Evolutionary conservation across 1,284 basidiomycete genomes (phyloP).

Genomic region (Gymnopus androsaceus): DNA sequence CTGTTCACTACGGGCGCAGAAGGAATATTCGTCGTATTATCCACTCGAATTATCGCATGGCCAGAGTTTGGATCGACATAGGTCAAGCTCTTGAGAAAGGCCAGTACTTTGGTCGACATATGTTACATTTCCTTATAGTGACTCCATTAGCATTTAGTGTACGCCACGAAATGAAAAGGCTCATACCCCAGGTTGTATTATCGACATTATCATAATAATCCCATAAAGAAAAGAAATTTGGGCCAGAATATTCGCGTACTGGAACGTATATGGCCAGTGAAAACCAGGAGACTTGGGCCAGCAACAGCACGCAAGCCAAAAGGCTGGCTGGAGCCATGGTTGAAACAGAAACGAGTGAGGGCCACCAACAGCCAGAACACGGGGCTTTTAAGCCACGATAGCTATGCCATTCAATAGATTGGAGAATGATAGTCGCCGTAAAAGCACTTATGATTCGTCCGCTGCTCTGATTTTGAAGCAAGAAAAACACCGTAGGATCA

Average conservation of each 20-base stretch:
- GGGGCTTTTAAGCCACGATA: too few relatives aligned
- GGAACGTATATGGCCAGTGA: conserved; percentile 40
- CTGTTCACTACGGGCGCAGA: conserved; percentile 47
- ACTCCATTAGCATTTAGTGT: neutral
- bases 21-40: conserved; percentile 39
- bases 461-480: too few relatives aligned
- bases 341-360: too few relatives aligned
- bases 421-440: too few relatives aligned
- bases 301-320: too few relatives aligned
- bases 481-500: too few relatives aligned
- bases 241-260: conserved; percentile 51
- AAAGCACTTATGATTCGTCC: too few relatives aligned
- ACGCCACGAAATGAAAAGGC: neutral
- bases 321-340: too few relatives aligned
- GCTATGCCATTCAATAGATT: too few relatives aligned
- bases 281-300: neutral
- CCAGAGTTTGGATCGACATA: conserved; percentile 43
- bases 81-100: conserved; percentile 37
- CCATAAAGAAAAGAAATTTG: conserved; percentile 61
- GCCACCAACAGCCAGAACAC: too few relatives aligned
- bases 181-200: conserved; percentile 62
- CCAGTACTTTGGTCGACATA: conserved; percentile 35
- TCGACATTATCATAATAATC: conserved; percentile 60
- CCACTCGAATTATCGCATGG: conserved; percentile 51
- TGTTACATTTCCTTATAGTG: conserved; percentile 18